Percentiles rank a stretch among this genome's conserved stretches.
These are phyloP conservation scores for Phytophthora chlamydospora DNA, from an alignment of 352 stramenopile genomes.

Conservation along the genomic window DNA sequence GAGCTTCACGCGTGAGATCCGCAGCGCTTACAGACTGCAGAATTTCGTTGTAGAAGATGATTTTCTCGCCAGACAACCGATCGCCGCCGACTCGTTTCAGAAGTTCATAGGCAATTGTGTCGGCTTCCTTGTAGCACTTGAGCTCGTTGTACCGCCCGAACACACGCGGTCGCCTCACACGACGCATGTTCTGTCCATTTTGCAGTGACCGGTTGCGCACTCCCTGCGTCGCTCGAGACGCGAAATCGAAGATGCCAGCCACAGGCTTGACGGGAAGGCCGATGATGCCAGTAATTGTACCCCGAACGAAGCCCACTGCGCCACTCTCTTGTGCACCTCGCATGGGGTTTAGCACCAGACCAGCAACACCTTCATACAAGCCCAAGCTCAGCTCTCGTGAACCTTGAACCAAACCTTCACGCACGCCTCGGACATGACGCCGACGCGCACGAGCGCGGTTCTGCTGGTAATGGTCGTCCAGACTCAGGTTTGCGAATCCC, in stretches of 20 bases:
- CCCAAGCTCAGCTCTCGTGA: constrained; percentile 86
- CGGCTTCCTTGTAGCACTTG: constrained; percentile 89
- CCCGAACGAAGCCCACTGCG: constrained; percentile 83
- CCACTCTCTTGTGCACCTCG: constrained; percentile 80
- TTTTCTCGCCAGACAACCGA: constrained; percentile 80
- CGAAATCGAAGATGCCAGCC: constrained; percentile 90
- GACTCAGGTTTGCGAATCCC: constrained; percentile 82
- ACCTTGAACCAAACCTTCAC: constrained; percentile 82
- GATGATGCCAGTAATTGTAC: constrained; percentile 89
- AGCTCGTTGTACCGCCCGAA: constrained; percentile 91
- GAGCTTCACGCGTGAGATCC: constrained; percentile 79
- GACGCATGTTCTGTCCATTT: constrained; percentile 78
- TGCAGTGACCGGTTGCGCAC: constrained; percentile 85
- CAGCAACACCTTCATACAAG: constrained; percentile 85
- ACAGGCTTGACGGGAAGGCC: constrained; percentile 88
- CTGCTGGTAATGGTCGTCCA: constrained; percentile 90
- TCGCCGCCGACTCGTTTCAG: constrained; percentile 74
- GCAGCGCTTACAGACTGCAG: constrained; percentile 75
- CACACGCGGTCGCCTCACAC: constrained; percentile 80
- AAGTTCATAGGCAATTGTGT: constrained; percentile 86
- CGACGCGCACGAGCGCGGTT: constrained; percentile 79
- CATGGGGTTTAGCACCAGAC: constrained; percentile 83
- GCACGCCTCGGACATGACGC: constrained; percentile 78
- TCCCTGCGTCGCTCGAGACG: constrained; percentile 86
- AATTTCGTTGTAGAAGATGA: constrained; percentile 90